phyloP scores from a whole-genome alignment of 129 eudicot species.

The Flaveria trinervia region DNA sequence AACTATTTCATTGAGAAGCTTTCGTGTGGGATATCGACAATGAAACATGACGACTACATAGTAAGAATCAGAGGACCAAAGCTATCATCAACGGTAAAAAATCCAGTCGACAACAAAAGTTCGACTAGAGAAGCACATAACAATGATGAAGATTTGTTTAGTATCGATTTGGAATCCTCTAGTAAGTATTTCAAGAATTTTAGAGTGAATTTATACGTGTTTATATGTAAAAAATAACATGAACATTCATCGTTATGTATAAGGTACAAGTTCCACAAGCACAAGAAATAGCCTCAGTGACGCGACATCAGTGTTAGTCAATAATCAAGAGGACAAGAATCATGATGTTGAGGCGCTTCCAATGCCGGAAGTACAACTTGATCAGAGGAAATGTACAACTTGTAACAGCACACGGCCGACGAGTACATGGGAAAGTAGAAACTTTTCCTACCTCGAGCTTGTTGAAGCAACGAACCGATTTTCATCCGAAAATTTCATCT shows the following conservation, averaged over 20 bases:
- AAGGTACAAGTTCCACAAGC: conserved; percentile 34
- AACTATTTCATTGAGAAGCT: conserved; percentile 40
- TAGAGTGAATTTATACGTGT: neutral
- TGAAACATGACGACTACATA: conserved; percentile 38
- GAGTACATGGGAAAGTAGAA: conserved; percentile 7
- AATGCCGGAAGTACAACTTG: neutral
- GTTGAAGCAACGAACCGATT: conserved; percentile 48
- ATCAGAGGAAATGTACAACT: conserved; percentile 37
- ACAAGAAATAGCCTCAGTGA: conserved; percentile 38
- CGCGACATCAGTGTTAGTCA: neutral
- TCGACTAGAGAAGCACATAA: conserved; percentile 11
- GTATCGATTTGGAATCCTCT: conserved; percentile 48
- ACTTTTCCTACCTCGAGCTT: conserved; percentile 36
- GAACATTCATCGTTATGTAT: neutral
- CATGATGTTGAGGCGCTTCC: neutral
- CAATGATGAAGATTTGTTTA: conserved; percentile 43
- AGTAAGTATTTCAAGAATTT: conserved; percentile 26
- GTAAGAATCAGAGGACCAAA: conserved; percentile 44
- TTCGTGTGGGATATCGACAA: conserved; percentile 57
- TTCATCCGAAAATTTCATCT: conserved; percentile 44
- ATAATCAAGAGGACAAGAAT: conserved; percentile 28
- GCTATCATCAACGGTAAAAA: conserved; percentile 1
- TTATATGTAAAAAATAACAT: neutral
- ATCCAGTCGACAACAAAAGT: conserved; percentile 22
- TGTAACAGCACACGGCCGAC: conserved; percentile 45